Evolutionary conservation across 2,329 filamentous ascomycete species (phyloP).

Genomic region (Pseudogymnoascus sp.): DNA sequence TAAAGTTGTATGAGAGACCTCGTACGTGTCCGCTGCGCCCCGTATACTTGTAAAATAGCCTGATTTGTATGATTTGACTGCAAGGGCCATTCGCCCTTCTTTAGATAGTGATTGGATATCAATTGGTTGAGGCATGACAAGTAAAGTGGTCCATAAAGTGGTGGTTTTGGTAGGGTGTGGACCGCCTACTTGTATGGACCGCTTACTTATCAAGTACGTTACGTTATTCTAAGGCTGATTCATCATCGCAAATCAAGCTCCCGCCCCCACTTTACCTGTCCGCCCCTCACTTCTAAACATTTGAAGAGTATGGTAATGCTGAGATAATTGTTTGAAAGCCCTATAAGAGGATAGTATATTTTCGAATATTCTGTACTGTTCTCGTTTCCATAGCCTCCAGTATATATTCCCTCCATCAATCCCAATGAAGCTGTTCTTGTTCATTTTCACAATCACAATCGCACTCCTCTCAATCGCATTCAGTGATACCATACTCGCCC

Average conservation of each 20-base stretch:
- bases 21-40: too few relatives aligned
- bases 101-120: too few relatives aligned
- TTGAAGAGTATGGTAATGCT: not conserved
- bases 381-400: not conserved
- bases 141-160: too few relatives aligned
- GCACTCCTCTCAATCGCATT: slow-evolving; percentile 23
- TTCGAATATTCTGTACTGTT: not conserved
- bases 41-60: too few relatives aligned
- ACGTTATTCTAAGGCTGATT: not conserved
- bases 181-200: too few relatives aligned
- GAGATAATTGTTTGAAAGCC: not conserved
- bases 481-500: slow-evolving; percentile 18
- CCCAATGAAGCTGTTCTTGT: slow-evolving; percentile 22
- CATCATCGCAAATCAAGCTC: not conserved
- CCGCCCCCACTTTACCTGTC: not conserved
- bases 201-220: too few relatives aligned
- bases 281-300: not conserved
- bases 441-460: slow-evolving; percentile 21
- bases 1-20: too few relatives aligned
- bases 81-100: too few relatives aligned
- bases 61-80: too few relatives aligned
- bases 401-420: not conserved
- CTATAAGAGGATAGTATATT: slow-evolving; percentile 1
- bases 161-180: too few relatives aligned
- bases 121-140: too few relatives aligned